A percentile compares a stretch with the other conserved stretches of the same genome.
Conservation (phyloP, 192 early-diverging fungal species). For the Tieghemiomyces parasiticus region DNA sequence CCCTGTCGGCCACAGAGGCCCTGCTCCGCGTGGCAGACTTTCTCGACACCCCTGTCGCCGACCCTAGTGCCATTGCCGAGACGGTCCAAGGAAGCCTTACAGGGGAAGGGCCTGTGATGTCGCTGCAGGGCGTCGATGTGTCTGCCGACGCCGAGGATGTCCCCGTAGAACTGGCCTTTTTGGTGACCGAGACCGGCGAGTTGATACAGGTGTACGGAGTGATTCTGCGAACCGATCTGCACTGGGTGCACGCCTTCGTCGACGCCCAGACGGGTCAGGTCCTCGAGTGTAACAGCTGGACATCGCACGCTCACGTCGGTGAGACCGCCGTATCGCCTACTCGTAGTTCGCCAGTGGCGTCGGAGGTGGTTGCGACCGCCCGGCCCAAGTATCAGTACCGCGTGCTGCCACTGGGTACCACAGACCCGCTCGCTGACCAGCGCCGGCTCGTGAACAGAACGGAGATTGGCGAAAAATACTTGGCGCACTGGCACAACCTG, state of each 20-base stretch:
- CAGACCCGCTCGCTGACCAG: background rate
- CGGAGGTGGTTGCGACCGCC: no score
- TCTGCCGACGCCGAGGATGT: background rate
- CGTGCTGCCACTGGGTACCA: conserved; percentile 11
- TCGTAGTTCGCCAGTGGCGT: no score
- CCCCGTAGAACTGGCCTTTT: background rate
- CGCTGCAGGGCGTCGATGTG: background rate
- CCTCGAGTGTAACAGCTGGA: background rate
- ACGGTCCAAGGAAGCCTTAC: background rate
- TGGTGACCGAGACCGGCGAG: background rate
- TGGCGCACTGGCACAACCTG: background rate
- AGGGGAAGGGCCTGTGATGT: background rate
- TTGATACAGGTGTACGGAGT: background rate
- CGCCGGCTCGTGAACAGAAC: conserved; percentile 7
- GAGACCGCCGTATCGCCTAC: no score
- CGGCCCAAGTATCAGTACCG: no score
- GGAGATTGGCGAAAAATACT: background rate
- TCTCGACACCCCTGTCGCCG: background rate
- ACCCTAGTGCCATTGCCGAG: background rate
- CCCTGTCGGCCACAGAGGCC: background rate
- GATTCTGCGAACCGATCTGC: background rate
- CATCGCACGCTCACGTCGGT: background rate
- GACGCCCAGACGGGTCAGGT: conserved; percentile 1
- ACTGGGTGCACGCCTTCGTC: conserved; percentile 3
- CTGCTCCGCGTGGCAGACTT: background rate